Evolutionary conservation across 2,329 filamentous ascomycete genomes (phyloP).

Genomic region (Albifimbria verrucaria): DNA sequence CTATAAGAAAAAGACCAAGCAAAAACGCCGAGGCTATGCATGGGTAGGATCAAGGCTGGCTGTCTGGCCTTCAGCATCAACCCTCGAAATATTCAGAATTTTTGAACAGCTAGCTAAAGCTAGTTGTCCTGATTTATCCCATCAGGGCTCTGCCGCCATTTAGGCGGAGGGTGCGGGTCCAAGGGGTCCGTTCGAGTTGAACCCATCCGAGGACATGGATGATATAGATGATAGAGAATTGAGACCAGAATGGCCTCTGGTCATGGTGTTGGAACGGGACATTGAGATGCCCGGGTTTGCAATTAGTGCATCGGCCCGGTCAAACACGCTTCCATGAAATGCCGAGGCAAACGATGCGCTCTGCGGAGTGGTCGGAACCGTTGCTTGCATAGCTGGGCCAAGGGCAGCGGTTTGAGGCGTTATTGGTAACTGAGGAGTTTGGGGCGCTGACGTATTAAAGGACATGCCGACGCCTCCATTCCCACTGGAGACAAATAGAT

Average conservation of each 20-base stretch:
- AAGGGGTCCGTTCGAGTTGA: slow-evolving; percentile 28
- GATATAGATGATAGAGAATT: slow-evolving; percentile 38
- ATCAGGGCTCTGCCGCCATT: slow-evolving; percentile 28
- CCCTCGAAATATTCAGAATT: too few species aligned
- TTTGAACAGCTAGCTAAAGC: not conserved
- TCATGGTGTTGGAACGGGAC: slow-evolving; percentile 47
- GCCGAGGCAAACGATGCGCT: slow-evolving; percentile 52
- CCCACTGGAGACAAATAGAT: slow-evolving; percentile 29
- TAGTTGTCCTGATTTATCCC: not conserved
- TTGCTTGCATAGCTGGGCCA: slow-evolving; percentile 86
- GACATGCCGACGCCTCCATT: not conserved
- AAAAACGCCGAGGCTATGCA: not conserved
- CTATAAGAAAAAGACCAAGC: not conserved
- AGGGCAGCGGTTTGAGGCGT: slow-evolving; percentile 87
- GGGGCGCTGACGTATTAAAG: not conserved
- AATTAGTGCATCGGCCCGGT: slow-evolving; percentile 56
- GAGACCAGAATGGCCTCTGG: slow-evolving; percentile 36
- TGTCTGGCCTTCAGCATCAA: too few species aligned
- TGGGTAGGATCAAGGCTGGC: too few species aligned
- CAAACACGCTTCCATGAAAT: slow-evolving; percentile 58
- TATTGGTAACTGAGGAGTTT: slow-evolving; percentile 54
- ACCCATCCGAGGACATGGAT: slow-evolving; percentile 38
- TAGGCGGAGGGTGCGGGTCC: slow-evolving; percentile 29
- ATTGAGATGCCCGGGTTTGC: slow-evolving; percentile 56
- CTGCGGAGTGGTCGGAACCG: slow-evolving; percentile 70